phyloP scores from a whole-genome alignment of 345 rosid species.

The Psidium friedrichsthalianum region DNA sequence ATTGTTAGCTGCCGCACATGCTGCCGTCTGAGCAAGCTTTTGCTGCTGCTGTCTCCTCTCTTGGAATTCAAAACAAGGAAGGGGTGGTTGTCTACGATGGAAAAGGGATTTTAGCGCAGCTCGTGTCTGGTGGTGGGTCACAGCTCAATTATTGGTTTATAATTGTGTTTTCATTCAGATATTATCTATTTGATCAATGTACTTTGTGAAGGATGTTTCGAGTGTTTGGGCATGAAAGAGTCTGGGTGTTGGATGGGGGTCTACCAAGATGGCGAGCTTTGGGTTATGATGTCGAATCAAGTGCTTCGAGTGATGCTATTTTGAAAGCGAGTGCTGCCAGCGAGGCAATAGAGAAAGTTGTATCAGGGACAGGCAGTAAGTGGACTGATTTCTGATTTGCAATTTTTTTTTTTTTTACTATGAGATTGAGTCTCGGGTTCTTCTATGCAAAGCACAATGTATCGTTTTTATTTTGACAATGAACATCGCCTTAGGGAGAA shows the following conservation, averaged over 20 bases:
- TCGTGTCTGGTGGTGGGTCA: constrained; percentile 97
- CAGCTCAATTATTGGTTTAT: not conserved
- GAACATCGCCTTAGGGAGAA: not conserved
- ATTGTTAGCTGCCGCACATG: constrained; percentile 91
- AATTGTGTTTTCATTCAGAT: not conserved
- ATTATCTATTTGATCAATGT: not conserved
- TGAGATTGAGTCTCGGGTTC: not conserved
- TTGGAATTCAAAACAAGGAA: constrained; percentile 83
- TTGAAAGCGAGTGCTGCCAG: constrained; percentile 95
- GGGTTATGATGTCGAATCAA: constrained; percentile 97
- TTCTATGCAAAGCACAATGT: not conserved
- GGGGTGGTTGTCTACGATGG: constrained; percentile 96
- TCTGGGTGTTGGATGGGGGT: constrained; percentile 98
- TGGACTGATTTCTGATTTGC: not conserved
- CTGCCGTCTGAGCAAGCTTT: constrained; percentile 93
- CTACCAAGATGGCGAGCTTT: constrained; percentile 95
- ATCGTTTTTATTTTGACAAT: not conserved
- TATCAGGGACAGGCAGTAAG: constrained; percentile 82
- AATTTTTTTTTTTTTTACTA: not conserved
- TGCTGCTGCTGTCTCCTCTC: constrained; percentile 94
- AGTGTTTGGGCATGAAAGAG: constrained; percentile 82
- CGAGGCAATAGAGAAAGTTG: constrained; percentile 90
- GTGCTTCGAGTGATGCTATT: constrained; percentile 93
- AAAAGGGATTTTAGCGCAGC: constrained; percentile 95
- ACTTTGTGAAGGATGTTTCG: constrained; percentile 73